phyloP scores from a whole-genome alignment of 164 flowering plant species.

The Annona squamosa region DNA sequence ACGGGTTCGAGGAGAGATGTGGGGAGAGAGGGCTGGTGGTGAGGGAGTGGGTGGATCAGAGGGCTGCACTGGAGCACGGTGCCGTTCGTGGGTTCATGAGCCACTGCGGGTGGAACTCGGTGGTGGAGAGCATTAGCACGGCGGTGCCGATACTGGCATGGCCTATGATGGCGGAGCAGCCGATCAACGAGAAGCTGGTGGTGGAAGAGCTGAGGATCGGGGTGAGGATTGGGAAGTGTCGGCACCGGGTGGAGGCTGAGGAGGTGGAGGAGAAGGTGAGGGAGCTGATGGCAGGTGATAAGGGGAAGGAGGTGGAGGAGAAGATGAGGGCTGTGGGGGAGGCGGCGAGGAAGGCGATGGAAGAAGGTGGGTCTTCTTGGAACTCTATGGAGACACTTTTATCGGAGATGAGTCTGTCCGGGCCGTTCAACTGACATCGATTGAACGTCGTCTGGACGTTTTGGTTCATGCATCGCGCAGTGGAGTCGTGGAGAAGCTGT shows the following conservation, averaged over 20 bases:
- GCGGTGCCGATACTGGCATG: constrained; percentile 26
- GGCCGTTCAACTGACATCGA: neutral
- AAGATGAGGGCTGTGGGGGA: constrained; percentile 29
- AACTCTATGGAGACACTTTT: constrained; percentile 24
- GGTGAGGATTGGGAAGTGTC: constrained; percentile 23
- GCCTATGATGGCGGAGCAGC: constrained; percentile 32
- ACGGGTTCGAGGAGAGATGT: constrained; percentile 18
- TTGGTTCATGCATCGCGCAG: too few relatives aligned
- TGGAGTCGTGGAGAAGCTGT: too few relatives aligned
- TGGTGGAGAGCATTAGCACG: constrained; percentile 24
- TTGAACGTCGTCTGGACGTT: too few relatives aligned
- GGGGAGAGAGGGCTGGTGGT: constrained; percentile 20
- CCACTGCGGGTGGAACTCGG: constrained; percentile 39
- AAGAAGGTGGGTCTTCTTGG: constrained; percentile 53
- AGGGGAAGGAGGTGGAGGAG: constrained; percentile 31
- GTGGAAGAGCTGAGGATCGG: constrained; percentile 27
- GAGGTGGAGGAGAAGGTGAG: constrained; percentile 26
- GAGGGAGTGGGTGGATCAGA: constrained; percentile 25
- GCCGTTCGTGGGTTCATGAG: constrained; percentile 25
- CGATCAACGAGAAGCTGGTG: constrained; percentile 24
- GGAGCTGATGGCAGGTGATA: constrained; percentile 47
- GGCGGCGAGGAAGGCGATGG: constrained; percentile 33
- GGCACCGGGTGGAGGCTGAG: constrained; percentile 25
- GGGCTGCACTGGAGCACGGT: constrained; percentile 18
- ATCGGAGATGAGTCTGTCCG: constrained; percentile 2